Percentiles rank a stretch among this genome's conserved stretches.
Evolutionary conservation across 495 filamentous ascomycete genomes (phyloP).

Genomic region (Talaromyces liani): DNA sequence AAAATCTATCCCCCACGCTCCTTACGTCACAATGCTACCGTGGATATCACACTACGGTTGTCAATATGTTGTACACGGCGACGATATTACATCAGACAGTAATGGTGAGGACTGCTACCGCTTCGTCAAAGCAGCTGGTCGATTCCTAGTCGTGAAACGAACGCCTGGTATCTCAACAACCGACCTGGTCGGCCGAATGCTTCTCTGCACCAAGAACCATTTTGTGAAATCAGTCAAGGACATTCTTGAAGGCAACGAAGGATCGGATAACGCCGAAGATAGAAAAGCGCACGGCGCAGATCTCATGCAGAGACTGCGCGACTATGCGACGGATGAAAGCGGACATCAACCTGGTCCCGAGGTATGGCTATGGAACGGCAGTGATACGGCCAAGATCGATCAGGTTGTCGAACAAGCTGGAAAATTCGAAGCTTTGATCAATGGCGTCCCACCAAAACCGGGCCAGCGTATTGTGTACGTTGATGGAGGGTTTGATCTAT

Average conservation of each 20-base stretch:
- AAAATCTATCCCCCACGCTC: constrained; percentile 70
- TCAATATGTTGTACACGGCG: constrained; percentile 85
- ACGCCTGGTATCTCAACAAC: constrained; percentile 96
- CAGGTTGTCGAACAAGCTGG: constrained; percentile 43
- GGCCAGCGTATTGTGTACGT: constrained; percentile 90
- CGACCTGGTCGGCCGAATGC: constrained; percentile 93
- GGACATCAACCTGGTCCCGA: constrained; percentile 64
- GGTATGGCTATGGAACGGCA: constrained; percentile 70
- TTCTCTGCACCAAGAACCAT: constrained; percentile 83
- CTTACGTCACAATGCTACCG: constrained; percentile 87
- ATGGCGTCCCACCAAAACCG: constrained; percentile 56
- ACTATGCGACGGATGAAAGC: constrained; percentile 81
- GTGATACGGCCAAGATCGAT: constrained; percentile 44
- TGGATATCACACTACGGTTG: constrained; percentile 96
- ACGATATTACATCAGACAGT: constrained; percentile 80
- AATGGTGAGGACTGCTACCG: constrained; percentile 93
- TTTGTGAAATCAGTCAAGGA: constrained; percentile 70
- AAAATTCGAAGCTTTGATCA: constrained; percentile 54
- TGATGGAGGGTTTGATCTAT: constrained; percentile 94
- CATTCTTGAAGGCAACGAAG: constrained; percentile 63
- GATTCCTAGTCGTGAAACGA: constrained; percentile 92
- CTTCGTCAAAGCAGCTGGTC: constrained; percentile 82
- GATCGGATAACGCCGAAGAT: constrained; percentile 60
- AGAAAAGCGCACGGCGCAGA: constrained; percentile 48
- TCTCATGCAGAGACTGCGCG: constrained; percentile 62